Percentiles rank a stretch among this genome's conserved stretches.
These are phyloP conservation scores for Gynandropsis gynandra DNA, from an alignment of 345 rosid species.

Conservation along the genomic window DNA sequence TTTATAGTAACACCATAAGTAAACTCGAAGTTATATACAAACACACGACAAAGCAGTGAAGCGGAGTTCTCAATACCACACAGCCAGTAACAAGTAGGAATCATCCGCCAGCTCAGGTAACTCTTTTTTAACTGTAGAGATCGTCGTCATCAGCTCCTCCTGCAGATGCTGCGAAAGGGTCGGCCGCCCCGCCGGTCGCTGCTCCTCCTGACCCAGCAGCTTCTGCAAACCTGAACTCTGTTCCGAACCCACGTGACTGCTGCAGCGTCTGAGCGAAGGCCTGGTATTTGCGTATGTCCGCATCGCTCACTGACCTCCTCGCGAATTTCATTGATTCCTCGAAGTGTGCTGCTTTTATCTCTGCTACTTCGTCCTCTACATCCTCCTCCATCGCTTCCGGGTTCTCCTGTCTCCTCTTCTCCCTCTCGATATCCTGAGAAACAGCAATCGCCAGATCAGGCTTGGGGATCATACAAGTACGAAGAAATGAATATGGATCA, in stretches of 20 bases:
- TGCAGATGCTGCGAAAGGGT: conserved; percentile 23
- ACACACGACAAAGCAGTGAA: too few relatives aligned
- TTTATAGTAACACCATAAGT: too few relatives aligned
- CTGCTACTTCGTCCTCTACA: conserved; percentile 38
- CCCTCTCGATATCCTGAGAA: conserved; percentile 28
- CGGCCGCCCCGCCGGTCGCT: conserved; percentile 6
- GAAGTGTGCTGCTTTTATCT: conserved; percentile 28
- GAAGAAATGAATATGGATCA: background rate
- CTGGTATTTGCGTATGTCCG: conserved; percentile 30
- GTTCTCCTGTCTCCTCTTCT: conserved; percentile 22
- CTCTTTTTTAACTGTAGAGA: conserved; percentile 20
- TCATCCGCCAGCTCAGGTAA: too few relatives aligned
- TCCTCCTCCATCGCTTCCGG: conserved; percentile 44
- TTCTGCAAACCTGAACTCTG: conserved; percentile 28
- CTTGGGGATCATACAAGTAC: background rate
- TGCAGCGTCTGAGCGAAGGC: conserved; percentile 32
- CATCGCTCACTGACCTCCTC: conserved; percentile 28
- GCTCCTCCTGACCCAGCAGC: conserved; percentile 33
- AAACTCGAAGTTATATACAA: too few relatives aligned
- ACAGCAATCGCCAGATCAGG: conserved; percentile 4
- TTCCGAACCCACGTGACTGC: conserved; percentile 26
- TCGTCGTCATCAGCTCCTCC: conserved; percentile 28
- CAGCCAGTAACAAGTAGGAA: too few relatives aligned
- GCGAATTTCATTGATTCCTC: conserved; percentile 31
- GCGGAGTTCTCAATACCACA: too few relatives aligned